These are phyloP conservation scores for Trametopsis cervina DNA, from an alignment of 768 basidiomycete genomes.

Conservation along the genomic window DNA sequence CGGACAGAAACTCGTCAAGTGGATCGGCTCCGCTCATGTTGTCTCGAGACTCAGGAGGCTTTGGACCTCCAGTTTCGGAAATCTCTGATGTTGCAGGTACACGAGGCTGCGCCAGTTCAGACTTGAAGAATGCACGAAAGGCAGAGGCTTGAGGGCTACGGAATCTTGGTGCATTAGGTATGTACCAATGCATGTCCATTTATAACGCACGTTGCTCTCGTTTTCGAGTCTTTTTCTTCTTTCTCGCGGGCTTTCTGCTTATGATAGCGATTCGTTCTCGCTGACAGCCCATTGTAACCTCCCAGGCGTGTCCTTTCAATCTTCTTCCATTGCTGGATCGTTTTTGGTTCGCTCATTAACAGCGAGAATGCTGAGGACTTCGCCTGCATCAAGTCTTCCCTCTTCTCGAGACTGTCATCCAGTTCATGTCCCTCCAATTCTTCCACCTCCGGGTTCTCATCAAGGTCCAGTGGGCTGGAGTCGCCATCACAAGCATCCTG, in stretches of 20 bases:
- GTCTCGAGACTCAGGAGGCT: background rate
- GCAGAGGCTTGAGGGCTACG: background rate
- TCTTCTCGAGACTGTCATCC: background rate
- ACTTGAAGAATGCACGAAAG: background rate
- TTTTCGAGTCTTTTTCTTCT: background rate
- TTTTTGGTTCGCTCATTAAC: background rate
- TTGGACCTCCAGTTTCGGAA: background rate
- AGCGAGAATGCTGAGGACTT: background rate
- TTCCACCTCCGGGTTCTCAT: background rate
- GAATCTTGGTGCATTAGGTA: background rate
- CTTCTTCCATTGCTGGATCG: background rate
- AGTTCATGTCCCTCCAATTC: background rate
- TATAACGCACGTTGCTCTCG: background rate
- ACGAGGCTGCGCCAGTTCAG: no score
- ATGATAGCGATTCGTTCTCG: background rate
- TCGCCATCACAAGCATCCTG: background rate
- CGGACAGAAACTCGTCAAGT: background rate
- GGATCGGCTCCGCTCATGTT: background rate
- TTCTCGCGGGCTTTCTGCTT: background rate
- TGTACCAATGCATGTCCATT: background rate
- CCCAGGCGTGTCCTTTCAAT: background rate
- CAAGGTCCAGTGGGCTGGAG: no score
- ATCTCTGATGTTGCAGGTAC: background rate
- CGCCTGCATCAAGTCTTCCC: background rate
- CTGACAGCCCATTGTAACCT: background rate